Evolutionary conservation across 2,329 filamentous ascomycete species (phyloP).

Genomic region (Monosporascus sp.): DNA sequence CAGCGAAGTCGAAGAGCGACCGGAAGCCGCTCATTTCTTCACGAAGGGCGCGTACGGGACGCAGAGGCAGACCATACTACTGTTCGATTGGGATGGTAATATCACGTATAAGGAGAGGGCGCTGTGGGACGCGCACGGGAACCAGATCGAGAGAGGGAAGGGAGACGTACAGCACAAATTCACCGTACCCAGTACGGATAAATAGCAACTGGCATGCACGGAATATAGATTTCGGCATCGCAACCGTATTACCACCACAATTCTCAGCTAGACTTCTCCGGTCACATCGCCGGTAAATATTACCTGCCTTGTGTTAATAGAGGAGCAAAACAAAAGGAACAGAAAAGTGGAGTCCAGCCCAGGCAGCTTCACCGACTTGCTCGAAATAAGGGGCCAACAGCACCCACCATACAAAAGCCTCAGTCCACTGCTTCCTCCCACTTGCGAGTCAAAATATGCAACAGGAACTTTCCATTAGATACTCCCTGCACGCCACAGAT

Average conservation of each 20-base stretch:
- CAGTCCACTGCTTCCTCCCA: too few species aligned
- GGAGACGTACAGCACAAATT: constrained; percentile 54
- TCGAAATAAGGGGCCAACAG: too few species aligned
- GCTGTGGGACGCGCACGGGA: constrained; percentile 54
- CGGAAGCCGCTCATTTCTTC: constrained; percentile 36
- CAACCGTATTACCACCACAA: not conserved
- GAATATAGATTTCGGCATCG: not conserved
- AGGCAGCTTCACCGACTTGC: too few species aligned
- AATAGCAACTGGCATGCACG: not conserved
- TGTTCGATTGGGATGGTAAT: constrained; percentile 59
- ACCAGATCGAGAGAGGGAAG: constrained; percentile 45
- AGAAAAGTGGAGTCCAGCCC: too few species aligned
- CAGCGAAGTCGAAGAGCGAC: constrained; percentile 29
- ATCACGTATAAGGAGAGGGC: constrained; percentile 56
- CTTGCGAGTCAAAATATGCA: too few species aligned
- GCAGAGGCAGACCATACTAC: constrained; percentile 57
- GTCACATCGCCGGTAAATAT: too few species aligned
- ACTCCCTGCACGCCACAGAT: too few species aligned
- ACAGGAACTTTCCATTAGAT: too few species aligned
- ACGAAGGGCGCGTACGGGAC: constrained; percentile 60
- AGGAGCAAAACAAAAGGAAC: too few species aligned
- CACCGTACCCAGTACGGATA: constrained; percentile 30
- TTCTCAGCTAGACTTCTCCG: not conserved
- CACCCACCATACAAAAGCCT: too few species aligned
- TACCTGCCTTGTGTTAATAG: too few species aligned